Evolutionary conservation across 768 basidiomycete species (phyloP), one percentile per base, ranked within the genome.

Genomic region (Cyclocybe cylindracea): DNA sequence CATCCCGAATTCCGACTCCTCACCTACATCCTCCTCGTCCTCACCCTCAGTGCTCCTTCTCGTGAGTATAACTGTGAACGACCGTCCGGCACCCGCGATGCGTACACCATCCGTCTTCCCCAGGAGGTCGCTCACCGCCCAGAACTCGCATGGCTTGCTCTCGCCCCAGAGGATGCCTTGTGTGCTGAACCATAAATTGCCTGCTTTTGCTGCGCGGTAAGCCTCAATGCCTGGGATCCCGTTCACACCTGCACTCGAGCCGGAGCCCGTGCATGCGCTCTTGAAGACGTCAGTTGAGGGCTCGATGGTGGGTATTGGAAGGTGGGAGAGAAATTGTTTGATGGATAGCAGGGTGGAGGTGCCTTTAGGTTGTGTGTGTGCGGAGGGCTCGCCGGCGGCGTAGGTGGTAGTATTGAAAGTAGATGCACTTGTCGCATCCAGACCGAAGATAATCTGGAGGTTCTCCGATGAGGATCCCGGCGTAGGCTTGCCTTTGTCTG

Each of bases 141-240:
- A 91, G 60, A 88, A 91, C 57, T 89, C 86, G 61, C 86, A 89
- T 2, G 87, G 87, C 56, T 86, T 87, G 61, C 79, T 81, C 62
- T 89, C 85, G 18, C 85, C 87, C 80, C 86, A 87, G 7, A 91
- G 75, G 11, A 91, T 75, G 5, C 88, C 89, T 18, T 73, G 71
- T 37, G 75, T 68, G 41, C 86, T 72, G 73, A 91, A 91, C 85
- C 88, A 88, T 37, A 91, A 69, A 41, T 76, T 85, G 1, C 87
- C 87, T 2, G 75, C 65, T 62, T 89, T 90, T 1, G 88, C 87
- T n/a, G 79, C 79, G 31, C 84, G 79, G 65, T 87, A 85, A 5
- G 86, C 87, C 49, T 87, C 82, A 19, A 88, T 69, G 0, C 86
- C 86, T 1, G 86, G 82, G 3, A 84, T 76, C 6, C 80, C 76